These are phyloP conservation scores for Cubamyces sp. DNA, from an alignment of 768 basidiomycete genomes.

Conservation along the genomic window DNA sequence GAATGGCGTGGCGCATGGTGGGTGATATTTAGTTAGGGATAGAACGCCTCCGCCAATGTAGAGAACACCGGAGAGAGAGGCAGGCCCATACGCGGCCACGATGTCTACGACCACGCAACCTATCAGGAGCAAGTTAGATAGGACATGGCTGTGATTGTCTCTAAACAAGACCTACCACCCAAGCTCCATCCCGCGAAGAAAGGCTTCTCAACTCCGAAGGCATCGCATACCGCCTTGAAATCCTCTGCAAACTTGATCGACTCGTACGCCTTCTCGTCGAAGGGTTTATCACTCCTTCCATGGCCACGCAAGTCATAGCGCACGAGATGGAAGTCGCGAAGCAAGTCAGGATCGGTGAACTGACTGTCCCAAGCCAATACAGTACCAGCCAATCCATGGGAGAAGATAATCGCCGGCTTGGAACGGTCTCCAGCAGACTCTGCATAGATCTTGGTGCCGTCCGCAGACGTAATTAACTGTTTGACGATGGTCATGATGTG, in stretches of 20 bases:
- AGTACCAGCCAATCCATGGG: slow-evolving; percentile 44
- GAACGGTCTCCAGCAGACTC: slow-evolving; percentile 40
- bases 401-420: slow-evolving; percentile 44
- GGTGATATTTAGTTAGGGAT: slow-evolving; percentile 14
- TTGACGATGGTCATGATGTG: background rate
- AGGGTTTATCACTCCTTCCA: slow-evolving; percentile 32
- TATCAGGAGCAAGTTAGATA: background rate
- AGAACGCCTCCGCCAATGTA: slow-evolving; percentile 28
- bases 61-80: slow-evolving; percentile 26
- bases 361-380: slow-evolving; percentile 41
- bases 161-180: slow-evolving; percentile 18
- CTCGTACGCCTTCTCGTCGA: slow-evolving; percentile 23
- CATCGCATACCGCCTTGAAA: slow-evolving; percentile 33
- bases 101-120: slow-evolving; percentile 18
- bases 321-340: slow-evolving; percentile 34
- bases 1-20: background rate
- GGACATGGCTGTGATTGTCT: too few species aligned
- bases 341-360: slow-evolving; percentile 37
- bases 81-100: slow-evolving; percentile 20
- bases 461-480: slow-evolving; percentile 34
- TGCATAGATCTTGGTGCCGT: slow-evolving; percentile 45
- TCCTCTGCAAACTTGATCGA: slow-evolving; percentile 32
- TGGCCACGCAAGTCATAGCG: slow-evolving; percentile 37
- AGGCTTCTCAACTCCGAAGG: slow-evolving; percentile 24
- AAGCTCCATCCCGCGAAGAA: slow-evolving; percentile 31